These are phyloP conservation scores for Lactarius sp. DNA, from an alignment of 768 basidiomycete genomes.

Conservation along the genomic window DNA sequence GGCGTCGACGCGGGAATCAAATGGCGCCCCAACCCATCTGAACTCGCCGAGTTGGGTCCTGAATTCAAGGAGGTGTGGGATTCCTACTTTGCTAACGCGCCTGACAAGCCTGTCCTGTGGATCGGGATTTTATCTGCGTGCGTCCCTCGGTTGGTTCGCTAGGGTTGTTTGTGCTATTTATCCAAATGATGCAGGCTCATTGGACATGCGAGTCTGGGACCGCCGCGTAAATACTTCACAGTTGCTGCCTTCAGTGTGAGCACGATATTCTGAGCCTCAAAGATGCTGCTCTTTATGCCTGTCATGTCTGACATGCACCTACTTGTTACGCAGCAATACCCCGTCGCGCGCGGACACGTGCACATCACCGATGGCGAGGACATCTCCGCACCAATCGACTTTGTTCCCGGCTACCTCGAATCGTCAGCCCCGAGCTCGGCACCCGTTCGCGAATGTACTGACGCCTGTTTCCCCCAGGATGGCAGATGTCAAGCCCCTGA, in stretches of 20 bases:
- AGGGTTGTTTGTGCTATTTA: not conserved
- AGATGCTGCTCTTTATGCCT: not conserved
- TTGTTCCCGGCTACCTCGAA: constrained; percentile 28
- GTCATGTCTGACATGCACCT: not conserved
- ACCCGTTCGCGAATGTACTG: not conserved
- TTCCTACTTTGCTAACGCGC: constrained; percentile 23
- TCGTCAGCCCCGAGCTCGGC: constrained; percentile 10
- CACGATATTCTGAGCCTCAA: not conserved
- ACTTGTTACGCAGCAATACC: constrained; percentile 17
- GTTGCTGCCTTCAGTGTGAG: constrained; percentile 13
- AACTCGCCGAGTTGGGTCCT: constrained; percentile 28
- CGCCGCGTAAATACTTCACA: constrained; percentile 27
- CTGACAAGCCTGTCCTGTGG: constrained; percentile 28
- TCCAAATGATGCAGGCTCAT: not conserved
- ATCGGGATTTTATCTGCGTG: constrained; percentile 21
- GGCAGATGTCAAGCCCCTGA: constrained; percentile 39
- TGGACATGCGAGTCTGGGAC: not conserved
- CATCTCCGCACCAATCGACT: constrained; percentile 25
- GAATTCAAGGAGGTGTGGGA: constrained; percentile 29
- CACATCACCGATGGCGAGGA: constrained; percentile 28
- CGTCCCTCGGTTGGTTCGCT: not conserved
- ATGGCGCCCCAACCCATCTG: constrained; percentile 25
- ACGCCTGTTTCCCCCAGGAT: constrained; percentile 20
- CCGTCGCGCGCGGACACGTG: constrained; percentile 26
- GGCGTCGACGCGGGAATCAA: constrained; percentile 28